A percentile compares a stretch with the other conserved stretches of the same genome.
Evolutionary conservation across 2,329 filamentous ascomycete species (phyloP).

Genomic region (Penicillium sumatraense): DNA sequence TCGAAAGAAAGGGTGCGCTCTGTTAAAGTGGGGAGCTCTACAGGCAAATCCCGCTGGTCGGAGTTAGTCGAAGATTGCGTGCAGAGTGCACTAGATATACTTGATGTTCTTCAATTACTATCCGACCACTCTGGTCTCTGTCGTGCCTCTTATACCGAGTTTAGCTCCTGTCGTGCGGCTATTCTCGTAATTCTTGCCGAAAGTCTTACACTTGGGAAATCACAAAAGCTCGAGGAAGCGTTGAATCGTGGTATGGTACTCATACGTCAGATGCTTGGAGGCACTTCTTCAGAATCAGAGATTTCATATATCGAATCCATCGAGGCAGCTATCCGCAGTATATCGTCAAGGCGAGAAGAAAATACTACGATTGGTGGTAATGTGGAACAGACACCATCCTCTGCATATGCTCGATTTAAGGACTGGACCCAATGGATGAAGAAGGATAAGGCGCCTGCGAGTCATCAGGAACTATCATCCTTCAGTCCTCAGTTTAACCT

Average conservation of each 20-base stretch:
- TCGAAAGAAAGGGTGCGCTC: constrained; percentile 29
- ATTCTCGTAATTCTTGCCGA: constrained; percentile 53
- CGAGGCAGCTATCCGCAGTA: constrained; percentile 50
- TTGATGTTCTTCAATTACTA: constrained; percentile 54
- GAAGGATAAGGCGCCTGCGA: constrained; percentile 10
- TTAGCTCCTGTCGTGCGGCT: constrained; percentile 59
- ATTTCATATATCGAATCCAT: constrained; percentile 57
- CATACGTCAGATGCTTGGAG: constrained; percentile 57
- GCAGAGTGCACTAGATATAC: constrained; percentile 55
- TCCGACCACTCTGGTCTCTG: constrained; percentile 56
- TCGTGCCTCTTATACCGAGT: constrained; percentile 60
- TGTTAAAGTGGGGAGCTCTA: constrained; percentile 23
- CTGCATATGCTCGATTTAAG: constrained; percentile 56
- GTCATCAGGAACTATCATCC: constrained; percentile 15
- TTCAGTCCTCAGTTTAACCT: constrained; percentile 19
- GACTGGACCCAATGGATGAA: constrained; percentile 43
- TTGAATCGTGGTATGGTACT: constrained; percentile 55
- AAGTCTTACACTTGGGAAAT: constrained; percentile 39
- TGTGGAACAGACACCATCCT: constrained; percentile 38
- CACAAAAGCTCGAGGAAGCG: constrained; percentile 45
- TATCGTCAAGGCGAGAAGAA: constrained; percentile 42
- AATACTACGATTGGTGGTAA: constrained; percentile 2
- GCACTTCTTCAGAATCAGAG: constrained; percentile 56
- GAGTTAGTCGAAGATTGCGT: constrained; percentile 57
- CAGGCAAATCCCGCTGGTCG: constrained; percentile 31